Evolutionary conservation across 2,329 filamentous ascomycete species (phyloP).

Genomic region (Exophiala oligosperma): DNA sequence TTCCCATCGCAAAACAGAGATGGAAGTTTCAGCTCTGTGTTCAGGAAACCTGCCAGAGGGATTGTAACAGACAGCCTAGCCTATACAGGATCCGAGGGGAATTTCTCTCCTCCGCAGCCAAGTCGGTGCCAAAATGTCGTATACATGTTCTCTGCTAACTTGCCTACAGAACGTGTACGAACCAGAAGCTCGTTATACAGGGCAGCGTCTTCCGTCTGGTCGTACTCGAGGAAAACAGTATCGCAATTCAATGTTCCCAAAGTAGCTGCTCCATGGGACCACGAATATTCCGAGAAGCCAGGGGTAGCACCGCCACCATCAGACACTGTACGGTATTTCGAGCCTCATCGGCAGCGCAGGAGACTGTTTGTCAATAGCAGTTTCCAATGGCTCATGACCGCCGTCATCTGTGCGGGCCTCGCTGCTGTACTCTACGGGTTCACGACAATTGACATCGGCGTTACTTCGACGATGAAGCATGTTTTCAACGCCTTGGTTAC

Average conservation of each 20-base stretch:
- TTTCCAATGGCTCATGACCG: slow-evolving; percentile 21
- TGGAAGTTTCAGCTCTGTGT: background rate
- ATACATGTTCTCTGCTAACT: background rate
- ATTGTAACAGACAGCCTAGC: background rate
- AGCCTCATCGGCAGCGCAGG: slow-evolving; percentile 16
- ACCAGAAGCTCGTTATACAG: slow-evolving; percentile 17
- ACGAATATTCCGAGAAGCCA: slow-evolving; percentile 21
- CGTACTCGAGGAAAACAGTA: slow-evolving; percentile 3
- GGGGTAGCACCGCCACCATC: slow-evolving; percentile 2
- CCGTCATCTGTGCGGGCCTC: slow-evolving; percentile 17
- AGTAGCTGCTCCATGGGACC: slow-evolving; percentile 21
- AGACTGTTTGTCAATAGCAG: slow-evolving; percentile 21
- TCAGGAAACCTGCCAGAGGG: background rate
- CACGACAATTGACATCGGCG: slow-evolving; percentile 5
- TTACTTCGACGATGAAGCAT: slow-evolving; percentile 14
- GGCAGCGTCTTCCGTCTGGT: slow-evolving; percentile 13
- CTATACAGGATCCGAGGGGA: slow-evolving; percentile 7
- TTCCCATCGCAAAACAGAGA: background rate
- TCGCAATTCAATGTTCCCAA: slow-evolving; percentile 16
- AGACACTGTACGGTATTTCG: slow-evolving; percentile 20
- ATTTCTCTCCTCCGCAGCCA: background rate
- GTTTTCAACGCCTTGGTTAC: slow-evolving; percentile 23
- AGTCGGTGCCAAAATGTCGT: slow-evolving; percentile 1
- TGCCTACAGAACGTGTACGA: slow-evolving; percentile 1
- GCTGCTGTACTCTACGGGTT: slow-evolving; percentile 16